These are phyloP conservation scores for Linnemannia zychae DNA, from an alignment of 192 early-diverging fungal genomes.

Conservation along the genomic window DNA sequence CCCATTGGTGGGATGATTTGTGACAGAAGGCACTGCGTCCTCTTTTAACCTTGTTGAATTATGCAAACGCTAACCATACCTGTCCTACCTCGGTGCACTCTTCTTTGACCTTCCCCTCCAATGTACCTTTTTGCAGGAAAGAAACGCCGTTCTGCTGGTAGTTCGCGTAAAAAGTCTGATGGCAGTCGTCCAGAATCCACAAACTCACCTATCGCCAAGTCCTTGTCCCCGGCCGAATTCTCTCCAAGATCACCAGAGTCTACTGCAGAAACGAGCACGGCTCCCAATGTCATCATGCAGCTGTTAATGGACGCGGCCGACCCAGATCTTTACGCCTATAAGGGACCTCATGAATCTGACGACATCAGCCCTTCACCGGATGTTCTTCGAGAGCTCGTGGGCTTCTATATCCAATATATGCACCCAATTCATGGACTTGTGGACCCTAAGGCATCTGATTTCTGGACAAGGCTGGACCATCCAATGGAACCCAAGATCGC, in stretches of 20 bases:
- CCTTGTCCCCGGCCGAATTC: background rate
- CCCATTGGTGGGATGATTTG: background rate
- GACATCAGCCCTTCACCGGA: constrained; percentile 4
- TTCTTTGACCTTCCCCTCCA: background rate
- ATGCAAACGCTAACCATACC: background rate
- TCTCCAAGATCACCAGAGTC: constrained; percentile 1
- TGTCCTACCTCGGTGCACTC: background rate
- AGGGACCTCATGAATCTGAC: background rate
- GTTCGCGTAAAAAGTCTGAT: constrained; percentile 4
- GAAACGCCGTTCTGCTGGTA: constrained; percentile 3
- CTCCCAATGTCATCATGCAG: constrained; percentile 29
- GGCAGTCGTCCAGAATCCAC: background rate
- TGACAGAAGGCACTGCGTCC: background rate
- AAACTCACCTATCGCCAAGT: background rate
- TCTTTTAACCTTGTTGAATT: background rate
- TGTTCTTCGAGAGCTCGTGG: constrained; percentile 25
- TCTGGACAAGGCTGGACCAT: constrained; percentile 38
- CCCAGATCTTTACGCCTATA: background rate
- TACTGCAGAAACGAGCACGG: background rate
- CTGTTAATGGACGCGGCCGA: constrained; percentile 21
- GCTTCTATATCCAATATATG: constrained; percentile 30
- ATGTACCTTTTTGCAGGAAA: constrained; percentile 6
- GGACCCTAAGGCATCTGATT: constrained; percentile 22
- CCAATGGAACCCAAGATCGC: constrained; percentile 29
- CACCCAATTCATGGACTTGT: constrained; percentile 38